Base-by-base conservation (phyloP, 176 grass and related monocot genomes). In the Sorghum bicolor region DNA sequence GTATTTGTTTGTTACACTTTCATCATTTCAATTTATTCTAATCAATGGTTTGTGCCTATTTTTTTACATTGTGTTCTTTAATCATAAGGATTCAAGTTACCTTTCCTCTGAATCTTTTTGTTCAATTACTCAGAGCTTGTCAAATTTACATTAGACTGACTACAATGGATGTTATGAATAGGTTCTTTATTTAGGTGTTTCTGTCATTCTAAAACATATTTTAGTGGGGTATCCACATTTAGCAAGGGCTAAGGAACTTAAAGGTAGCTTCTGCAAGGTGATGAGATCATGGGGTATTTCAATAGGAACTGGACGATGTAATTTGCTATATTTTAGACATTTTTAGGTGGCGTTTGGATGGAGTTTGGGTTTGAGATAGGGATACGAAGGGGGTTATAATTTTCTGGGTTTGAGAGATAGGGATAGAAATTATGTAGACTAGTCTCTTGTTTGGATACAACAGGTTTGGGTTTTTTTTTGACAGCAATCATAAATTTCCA, bases 1-100 rank as follows among this genome's bases (percentile, higher is more conserved):
- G 91, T 96, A 87, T 74, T 78, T 38, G 4, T 31, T 57, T 38
- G 15, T 89, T 76, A 43, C 26, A 28, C 19, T 37, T 57, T 55
- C 6, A 31, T 84, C 26, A 10, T 48, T 74, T 25, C 39, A 45
- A 20, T 26, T 57, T 70, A 6, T 61, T 25, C 16, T 39, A 22
- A 29, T 70, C 4, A 70, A 25, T 62, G 9, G 36, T 75, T 25
- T 47, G 6, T 37, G 66, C 2, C 29, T 33, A 2, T 43, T 44
- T 44, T 53, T 20, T 70, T 53, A 52, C 4, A 5, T 31, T 44
- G 16, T 69, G 1, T 31, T 70, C 5, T 82, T 12, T 29, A 39
- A 38, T 68, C 6, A 0, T 2, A 15, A 26, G 14, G 39, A 71
- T 28, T 57, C 15, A 81, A 19, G 14, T 68, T 32, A 45, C 40